A percentile compares a stretch with the other conserved stretches of the same genome.
These are phyloP conservation scores for Hypoxylon sp. DNA, from an alignment of 2,329 filamentous ascomycete genomes.

Conservation along the genomic window DNA sequence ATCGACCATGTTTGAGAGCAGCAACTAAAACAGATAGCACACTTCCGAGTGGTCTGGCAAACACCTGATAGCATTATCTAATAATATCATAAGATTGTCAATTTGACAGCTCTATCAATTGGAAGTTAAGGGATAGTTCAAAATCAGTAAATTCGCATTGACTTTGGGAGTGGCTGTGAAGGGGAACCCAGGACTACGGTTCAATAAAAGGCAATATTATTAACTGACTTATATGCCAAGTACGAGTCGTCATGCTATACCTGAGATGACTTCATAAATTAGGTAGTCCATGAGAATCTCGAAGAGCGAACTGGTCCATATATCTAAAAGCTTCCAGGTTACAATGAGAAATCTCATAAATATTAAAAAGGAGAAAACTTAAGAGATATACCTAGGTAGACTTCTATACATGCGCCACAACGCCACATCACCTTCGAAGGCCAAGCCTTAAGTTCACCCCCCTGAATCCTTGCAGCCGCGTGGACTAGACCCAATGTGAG, in stretches of 20 bases:
- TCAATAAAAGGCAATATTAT: background rate
- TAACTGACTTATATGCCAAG: background rate
- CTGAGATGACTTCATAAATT: too few species aligned
- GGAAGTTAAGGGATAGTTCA: slow-evolving; percentile 7
- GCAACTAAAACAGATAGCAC: slow-evolving; percentile 20
- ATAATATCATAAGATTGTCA: slow-evolving; percentile 15
- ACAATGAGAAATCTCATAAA: background rate
- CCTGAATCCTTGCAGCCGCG: slow-evolving; percentile 39
- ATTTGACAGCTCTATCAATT: slow-evolving; percentile 7
- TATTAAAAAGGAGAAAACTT: background rate
- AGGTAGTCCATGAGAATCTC: background rate
- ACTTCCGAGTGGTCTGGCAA: slow-evolving; percentile 6
- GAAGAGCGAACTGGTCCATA: too few species aligned
- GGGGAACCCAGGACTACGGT: background rate
- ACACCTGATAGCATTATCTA: background rate
- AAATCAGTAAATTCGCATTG: background rate
- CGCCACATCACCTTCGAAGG: background rate
- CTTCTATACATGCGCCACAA: background rate
- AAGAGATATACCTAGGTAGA: background rate
- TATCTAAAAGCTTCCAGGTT: background rate
- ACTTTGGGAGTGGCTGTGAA: background rate
- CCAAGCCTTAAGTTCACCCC: slow-evolving; percentile 27
- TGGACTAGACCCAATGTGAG: slow-evolving; percentile 27
- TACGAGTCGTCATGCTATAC: background rate
- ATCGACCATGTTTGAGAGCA: slow-evolving; percentile 8